These are phyloP conservation scores for Dictyostelium discoideum DNA, from an alignment of 78 protist genomes.

Conservation along the genomic window dicty_2.7 NC_007088.5:2789001-2789500, in stretches of 20 bases:
- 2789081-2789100: constrained; percentile 94
- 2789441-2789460: constrained; percentile 91
- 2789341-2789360: constrained; percentile 95
- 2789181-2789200: constrained; percentile 92
- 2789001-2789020: constrained; percentile 93
- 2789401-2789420: constrained; percentile 98
- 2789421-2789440: constrained; percentile 87
- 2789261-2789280: constrained; percentile 94
- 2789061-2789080: constrained; percentile 95
- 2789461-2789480: neutral
- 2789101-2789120: constrained; percentile 92
- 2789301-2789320: constrained; percentile 86
- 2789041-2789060: constrained; percentile 98
- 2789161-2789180: constrained; percentile 83
- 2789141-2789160: constrained; percentile 94
- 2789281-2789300: constrained; percentile 92
- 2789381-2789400: constrained; percentile 98
- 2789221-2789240: constrained; percentile 88
- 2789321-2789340: constrained; percentile 94
- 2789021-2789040: constrained; percentile 89
- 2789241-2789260: constrained; percentile 72
- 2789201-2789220: constrained; percentile 82
- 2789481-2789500: neutral
- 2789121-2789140: constrained; percentile 88
- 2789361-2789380: constrained; percentile 97